Conservation (phyloP, 805 yeast species). For the Metschnikowia henanensis region DNA sequence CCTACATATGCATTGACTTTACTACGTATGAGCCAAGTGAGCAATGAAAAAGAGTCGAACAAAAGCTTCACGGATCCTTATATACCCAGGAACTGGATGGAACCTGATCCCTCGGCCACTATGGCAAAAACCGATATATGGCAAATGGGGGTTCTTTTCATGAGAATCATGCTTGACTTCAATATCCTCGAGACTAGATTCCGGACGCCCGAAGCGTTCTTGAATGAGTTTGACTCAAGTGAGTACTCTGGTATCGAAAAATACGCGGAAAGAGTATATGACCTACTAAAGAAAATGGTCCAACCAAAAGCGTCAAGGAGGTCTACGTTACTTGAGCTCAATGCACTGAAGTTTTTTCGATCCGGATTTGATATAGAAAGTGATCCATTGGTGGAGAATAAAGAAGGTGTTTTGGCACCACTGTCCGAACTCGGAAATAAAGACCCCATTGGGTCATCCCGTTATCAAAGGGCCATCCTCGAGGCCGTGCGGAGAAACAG, state of each 20-base stretch:
- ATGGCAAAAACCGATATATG: slow-evolving; percentile 87
- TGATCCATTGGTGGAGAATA: background rate
- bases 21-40: slow-evolving; percentile 25
- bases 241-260: slow-evolving; percentile 59
- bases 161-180: slow-evolving; percentile 41
- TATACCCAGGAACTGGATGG: slow-evolving; percentile 56
- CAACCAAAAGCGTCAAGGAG: slow-evolving; percentile 66
- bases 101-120: slow-evolving; percentile 65
- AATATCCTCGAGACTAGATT: slow-evolving; percentile 64
- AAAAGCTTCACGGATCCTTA: slow-evolving; percentile 12
- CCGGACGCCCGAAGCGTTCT: slow-evolving; percentile 44
- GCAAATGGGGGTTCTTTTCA: slow-evolving; percentile 81
- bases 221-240: slow-evolving; percentile 22
- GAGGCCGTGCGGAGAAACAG: slow-evolving; percentile 14
- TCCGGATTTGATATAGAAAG: slow-evolving; percentile 43
- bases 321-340: slow-evolving; percentile 78
- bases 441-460: slow-evolving; percentile 16
- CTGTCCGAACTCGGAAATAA: background rate
- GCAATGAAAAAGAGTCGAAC: background rate
- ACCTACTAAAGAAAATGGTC: slow-evolving; percentile 66
- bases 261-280: slow-evolving; percentile 64
- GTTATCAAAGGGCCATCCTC: slow-evolving; percentile 12
- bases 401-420: background rate
- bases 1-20: slow-evolving; percentile 48
- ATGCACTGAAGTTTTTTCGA: slow-evolving; percentile 81